These are phyloP conservation scores for Fusarium aywerte DNA, from an alignment of 2,329 filamentous ascomycete genomes.

Conservation along the genomic window DNA sequence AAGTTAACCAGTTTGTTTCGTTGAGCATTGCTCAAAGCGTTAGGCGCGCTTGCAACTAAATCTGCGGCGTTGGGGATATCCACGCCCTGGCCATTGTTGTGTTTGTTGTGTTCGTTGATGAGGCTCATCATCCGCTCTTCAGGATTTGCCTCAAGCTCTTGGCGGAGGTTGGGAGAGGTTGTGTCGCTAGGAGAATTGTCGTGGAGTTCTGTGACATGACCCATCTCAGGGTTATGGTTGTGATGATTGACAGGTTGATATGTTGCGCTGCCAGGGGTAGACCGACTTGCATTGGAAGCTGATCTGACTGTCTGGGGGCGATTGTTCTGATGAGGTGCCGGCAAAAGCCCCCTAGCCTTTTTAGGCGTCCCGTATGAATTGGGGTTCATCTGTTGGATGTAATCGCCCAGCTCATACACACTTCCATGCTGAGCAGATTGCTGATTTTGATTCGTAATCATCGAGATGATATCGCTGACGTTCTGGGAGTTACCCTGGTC, in stretches of 20 bases:
- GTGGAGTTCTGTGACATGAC: constrained; percentile 69
- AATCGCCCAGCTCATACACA: constrained; percentile 71
- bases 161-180: constrained; percentile 62
- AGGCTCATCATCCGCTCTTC: constrained; percentile 73
- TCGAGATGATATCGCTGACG: constrained; percentile 84
- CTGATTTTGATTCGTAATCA: constrained; percentile 69
- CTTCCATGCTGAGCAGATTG: constrained; percentile 62
- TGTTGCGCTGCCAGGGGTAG: constrained; percentile 27
- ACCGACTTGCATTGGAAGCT: constrained; percentile 23
- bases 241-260: constrained; percentile 47
- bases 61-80: constrained; percentile 63
- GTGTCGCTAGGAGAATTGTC: constrained; percentile 61
- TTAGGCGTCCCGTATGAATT: constrained; percentile 56
- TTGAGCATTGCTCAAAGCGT: constrained; percentile 67
- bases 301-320: constrained; percentile 44
- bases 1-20: constrained; percentile 68
- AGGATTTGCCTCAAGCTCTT: constrained; percentile 67
- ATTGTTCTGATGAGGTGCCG: constrained; percentile 57
- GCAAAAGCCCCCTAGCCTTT: constrained; percentile 64
- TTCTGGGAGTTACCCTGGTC: constrained; percentile 80
- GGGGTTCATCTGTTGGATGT: constrained; percentile 60
- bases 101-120: constrained; percentile 71
- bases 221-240: constrained; percentile 59
- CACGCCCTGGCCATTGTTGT: constrained; percentile 56
- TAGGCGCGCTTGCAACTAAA: constrained; percentile 65